These are phyloP conservation scores for Cyberlindnera subsufficiens DNA, from an alignment of 805 yeast species.

Conservation along the genomic window DNA sequence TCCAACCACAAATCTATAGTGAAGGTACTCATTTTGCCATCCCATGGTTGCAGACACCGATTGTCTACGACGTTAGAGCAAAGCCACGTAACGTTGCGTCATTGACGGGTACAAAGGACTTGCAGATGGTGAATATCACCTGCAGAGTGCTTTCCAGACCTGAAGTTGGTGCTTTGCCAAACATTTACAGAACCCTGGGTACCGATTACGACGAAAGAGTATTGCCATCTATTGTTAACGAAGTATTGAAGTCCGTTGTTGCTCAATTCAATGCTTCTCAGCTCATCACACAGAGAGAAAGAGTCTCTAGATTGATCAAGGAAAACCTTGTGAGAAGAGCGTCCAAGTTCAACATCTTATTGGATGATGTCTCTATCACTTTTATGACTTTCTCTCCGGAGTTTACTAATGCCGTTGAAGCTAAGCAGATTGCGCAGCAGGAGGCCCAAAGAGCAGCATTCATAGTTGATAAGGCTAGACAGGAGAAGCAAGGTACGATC, in stretches of 20 bases:
- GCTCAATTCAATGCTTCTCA: conserved; percentile 99
- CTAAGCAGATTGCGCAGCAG: conserved; percentile 98
- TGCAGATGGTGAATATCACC: conserved; percentile 99
- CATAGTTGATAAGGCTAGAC: conserved; percentile 93
- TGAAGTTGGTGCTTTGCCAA: conserved; percentile 68
- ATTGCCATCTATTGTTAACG: conserved; percentile 95
- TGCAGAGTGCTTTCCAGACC: conserved; percentile 96
- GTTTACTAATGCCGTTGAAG: conserved; percentile 95
- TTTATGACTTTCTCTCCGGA: conserved; percentile 97
- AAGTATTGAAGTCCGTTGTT: conserved; percentile 91
- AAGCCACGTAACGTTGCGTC: conserved; percentile 95
- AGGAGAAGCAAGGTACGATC: conserved; percentile 95
- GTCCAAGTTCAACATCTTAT: conserved; percentile 72
- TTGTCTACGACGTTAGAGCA: conserved; percentile 91
- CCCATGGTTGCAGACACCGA: conserved; percentile 94
- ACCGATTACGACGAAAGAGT: conserved; percentile 95
- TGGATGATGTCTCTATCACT: conserved; percentile 96
- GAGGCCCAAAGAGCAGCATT: conserved; percentile 99
- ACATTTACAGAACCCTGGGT: conserved; percentile 87
- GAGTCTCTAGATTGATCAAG: conserved; percentile 84
- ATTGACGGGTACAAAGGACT: conserved; percentile 94
- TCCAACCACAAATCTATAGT: conserved; percentile 71
- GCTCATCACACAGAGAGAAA: conserved; percentile 97
- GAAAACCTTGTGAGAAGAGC: conserved; percentile 92
- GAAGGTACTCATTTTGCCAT: conserved; percentile 95